Conservation (phyloP, 2,329 filamentous ascomycete species). For the Aureobasidium mangrovei region DNA sequence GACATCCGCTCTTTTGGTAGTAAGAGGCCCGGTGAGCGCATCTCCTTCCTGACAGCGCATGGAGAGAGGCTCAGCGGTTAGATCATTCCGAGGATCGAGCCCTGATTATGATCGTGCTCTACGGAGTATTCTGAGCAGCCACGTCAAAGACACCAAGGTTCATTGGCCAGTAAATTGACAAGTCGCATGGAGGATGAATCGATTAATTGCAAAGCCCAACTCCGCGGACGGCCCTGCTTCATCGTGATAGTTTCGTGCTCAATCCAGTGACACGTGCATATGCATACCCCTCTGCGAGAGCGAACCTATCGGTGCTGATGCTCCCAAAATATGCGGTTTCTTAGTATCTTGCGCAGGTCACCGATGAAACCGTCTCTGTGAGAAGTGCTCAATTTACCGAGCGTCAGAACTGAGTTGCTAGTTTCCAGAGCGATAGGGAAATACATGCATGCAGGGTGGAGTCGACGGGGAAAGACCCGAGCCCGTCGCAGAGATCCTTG, state of each 20-base stretch:
- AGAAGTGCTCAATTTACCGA: constrained; percentile 5
- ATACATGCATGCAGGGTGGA: neutral
- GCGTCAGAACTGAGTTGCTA: constrained; percentile 1
- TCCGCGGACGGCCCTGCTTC: neutral
- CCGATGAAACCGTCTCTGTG: neutral
- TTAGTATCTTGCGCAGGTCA: neutral
- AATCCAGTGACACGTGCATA: constrained; percentile 8
- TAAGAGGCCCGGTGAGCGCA: too few species aligned
- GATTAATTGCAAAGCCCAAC: neutral
- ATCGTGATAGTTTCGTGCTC: neutral
- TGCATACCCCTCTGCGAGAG: constrained; percentile 7
- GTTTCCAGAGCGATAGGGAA: constrained; percentile 2
- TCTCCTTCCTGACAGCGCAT: too few species aligned
- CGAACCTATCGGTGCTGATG: neutral
- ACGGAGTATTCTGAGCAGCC: neutral
- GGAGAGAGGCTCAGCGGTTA: neutral
- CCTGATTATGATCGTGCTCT: neutral
- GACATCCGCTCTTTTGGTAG: too few species aligned
- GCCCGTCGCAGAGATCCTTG: neutral
- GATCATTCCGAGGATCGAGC: neutral
- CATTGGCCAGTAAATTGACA: neutral
- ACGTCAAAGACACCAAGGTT: neutral
- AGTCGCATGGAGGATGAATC: neutral
- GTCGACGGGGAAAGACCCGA: neutral
- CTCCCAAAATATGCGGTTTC: neutral